Evolutionary conservation across 2,329 filamentous ascomycete genomes (phyloP).

Genomic region (Sporothrix schenckii): DNA sequence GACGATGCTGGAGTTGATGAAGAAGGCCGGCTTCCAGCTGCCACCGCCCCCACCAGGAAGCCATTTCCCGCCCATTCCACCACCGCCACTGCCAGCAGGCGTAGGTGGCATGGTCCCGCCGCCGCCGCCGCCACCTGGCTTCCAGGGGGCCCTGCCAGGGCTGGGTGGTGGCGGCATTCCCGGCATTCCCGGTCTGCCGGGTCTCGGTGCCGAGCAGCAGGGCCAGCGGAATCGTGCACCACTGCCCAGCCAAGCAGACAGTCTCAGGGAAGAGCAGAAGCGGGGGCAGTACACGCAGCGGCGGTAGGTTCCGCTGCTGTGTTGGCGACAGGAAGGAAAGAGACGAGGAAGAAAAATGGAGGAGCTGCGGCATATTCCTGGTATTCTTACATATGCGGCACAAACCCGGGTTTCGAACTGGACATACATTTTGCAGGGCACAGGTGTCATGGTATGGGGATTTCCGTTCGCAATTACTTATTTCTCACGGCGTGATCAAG

Average conservation of each 20-base stretch:
- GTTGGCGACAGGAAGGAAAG: background rate
- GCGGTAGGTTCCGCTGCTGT: constrained; percentile 41
- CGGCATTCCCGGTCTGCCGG: constrained; percentile 37
- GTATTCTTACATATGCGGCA: background rate
- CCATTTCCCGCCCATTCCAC: constrained; percentile 43
- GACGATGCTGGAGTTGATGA: constrained; percentile 66
- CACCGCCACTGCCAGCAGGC: constrained; percentile 43
- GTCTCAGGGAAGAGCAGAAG: constrained; percentile 74
- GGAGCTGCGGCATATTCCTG: background rate
- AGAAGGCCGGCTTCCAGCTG: constrained; percentile 64
- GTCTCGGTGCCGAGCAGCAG: constrained; percentile 41
- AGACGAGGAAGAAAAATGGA: background rate
- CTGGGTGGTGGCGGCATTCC: constrained; percentile 36
- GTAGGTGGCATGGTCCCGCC: constrained; percentile 41
- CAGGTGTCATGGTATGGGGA: background rate
- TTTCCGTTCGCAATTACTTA: too few relatives aligned
- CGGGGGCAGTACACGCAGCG: constrained; percentile 62
- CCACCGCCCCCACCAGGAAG: constrained; percentile 51
- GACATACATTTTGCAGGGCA: background rate
- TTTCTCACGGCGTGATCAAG: too few relatives aligned
- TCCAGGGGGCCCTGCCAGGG: constrained; percentile 40
- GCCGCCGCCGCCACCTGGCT: constrained; percentile 40
- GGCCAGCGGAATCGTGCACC: constrained; percentile 62
- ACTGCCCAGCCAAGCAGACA: constrained; percentile 82
- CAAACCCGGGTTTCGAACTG: background rate